A percentile compares a stretch with the other conserved stretches of the same genome.
phyloP scores from a whole-genome alignment of 495 filamentous ascomycete genomes.

The Diplogelasinospora grovesii region DNA sequence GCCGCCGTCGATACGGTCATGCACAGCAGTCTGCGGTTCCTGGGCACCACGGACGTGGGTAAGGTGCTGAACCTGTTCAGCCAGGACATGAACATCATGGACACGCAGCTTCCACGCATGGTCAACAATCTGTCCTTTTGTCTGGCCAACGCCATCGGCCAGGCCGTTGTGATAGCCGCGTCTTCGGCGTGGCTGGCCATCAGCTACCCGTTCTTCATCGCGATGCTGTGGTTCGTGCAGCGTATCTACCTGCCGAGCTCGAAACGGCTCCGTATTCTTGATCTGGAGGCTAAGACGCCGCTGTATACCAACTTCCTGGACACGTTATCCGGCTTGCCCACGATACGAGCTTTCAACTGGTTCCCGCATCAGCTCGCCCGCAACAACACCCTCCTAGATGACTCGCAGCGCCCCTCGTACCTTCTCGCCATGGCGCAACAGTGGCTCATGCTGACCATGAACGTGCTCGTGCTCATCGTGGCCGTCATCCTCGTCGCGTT shows the following conservation, averaged over 20 bases:
- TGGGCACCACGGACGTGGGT: constrained; percentile 14
- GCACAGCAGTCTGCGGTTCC: constrained; percentile 30
- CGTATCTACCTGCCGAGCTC: constrained; percentile 49
- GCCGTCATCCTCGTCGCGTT: constrained; percentile 32
- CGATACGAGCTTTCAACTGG: constrained; percentile 43
- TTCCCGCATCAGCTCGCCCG: constrained; percentile 42
- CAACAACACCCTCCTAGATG: constrained; percentile 40
- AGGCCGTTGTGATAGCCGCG: constrained; percentile 16
- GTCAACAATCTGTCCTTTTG: constrained; percentile 1
- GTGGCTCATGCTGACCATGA: constrained; percentile 41
- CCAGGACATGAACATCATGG: constrained; percentile 18
- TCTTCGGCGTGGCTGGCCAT: constrained; percentile 23
- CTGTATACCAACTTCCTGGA: constrained; percentile 37
- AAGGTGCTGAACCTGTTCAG: constrained; percentile 20
- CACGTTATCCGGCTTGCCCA: constrained; percentile 36
- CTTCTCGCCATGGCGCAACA: constrained; percentile 39
- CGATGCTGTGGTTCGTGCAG: constrained; percentile 39
- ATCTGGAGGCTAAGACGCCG: constrained; percentile 35
- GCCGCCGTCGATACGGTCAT: constrained; percentile 18
- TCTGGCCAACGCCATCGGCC: not conserved
- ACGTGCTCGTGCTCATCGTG: constrained; percentile 32
- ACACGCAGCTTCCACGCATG: constrained; percentile 3
- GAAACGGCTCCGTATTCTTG: constrained; percentile 49
- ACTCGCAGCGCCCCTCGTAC: constrained; percentile 38
- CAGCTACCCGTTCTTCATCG: constrained; percentile 22